Evolutionary conservation across 495 filamentous ascomycete species (phyloP).

Genomic region (Lepidopterella palustris): DNA sequence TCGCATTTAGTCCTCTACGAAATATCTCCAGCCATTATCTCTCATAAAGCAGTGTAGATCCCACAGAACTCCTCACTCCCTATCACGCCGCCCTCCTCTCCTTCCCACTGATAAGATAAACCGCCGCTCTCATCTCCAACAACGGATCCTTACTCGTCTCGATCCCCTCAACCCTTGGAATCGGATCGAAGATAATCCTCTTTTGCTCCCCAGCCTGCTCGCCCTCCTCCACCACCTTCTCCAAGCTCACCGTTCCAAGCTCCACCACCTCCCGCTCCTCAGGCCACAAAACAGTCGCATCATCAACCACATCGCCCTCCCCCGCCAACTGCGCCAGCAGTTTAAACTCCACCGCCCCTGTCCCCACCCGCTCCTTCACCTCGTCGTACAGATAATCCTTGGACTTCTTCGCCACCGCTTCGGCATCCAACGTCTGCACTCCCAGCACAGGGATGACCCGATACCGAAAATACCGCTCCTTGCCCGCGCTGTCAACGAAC

Average conservation of each 20-base stretch:
- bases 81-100: slow-evolving; percentile 34
- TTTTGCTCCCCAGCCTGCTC: slow-evolving; percentile 40
- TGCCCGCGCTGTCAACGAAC: slow-evolving; percentile 39
- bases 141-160: slow-evolving; percentile 47
- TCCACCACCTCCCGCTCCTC: slow-evolving; percentile 43
- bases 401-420: slow-evolving; percentile 31
- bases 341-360: slow-evolving; percentile 40
- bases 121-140: slow-evolving; percentile 44
- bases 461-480: slow-evolving; percentile 43
- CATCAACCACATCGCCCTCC: slow-evolving; percentile 44
- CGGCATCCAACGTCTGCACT: slow-evolving; percentile 34
- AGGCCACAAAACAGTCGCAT: slow-evolving; percentile 49
- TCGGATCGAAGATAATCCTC: slow-evolving; percentile 49
- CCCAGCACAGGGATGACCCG: slow-evolving; percentile 40
- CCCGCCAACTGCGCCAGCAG: slow-evolving; percentile 46
- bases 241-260: slow-evolving; percentile 43
- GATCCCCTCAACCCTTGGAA: slow-evolving; percentile 47
- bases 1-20: no score
- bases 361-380: slow-evolving; percentile 30
- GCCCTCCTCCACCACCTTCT: slow-evolving; percentile 35
- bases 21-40: no score
- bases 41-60: no score
- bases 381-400: slow-evolving; percentile 43
- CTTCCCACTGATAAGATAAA: slow-evolving; percentile 50
- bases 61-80: no score